Evolutionary conservation across 2,329 filamentous ascomycete species (phyloP), one percentile per base, ranked within the genome.

Genomic region (Stachybotrys chlorohalonatus): DNA sequence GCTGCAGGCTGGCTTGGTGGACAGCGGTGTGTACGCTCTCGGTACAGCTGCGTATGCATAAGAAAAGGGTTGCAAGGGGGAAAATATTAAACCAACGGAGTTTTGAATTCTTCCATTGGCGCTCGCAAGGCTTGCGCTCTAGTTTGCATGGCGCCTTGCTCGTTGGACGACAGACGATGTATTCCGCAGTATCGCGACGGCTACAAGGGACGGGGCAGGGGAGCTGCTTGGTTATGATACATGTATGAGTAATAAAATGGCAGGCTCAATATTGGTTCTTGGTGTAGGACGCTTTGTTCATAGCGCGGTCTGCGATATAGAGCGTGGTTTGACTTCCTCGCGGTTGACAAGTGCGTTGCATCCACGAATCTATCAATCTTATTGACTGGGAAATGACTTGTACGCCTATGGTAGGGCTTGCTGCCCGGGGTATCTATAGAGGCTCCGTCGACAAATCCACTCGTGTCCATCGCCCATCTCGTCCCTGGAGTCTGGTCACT

Each of bases 1-100:
- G 47, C 61, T 75, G 45, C 72, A 75, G 57, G 70, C 70, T 13
- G 70, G 72, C 7, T 70, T 73, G n/a, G 53, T 73, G 31, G 68
- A 73, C 53, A 69, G 63, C 48, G 70, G 70, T 8, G 60, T 69
- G 11, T 72, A 72, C 54, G 61, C 63, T 11, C 60, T 66, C 60
- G 62, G 68, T 47, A 65, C 69, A 60, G 56, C 63, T n/a, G 63
- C 61, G 45, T 72, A 54, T 63, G 31, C 36, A 42, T 42, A 13
- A 42, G 24, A 49, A n/a, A 13, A 7, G 47, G 16, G 47, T 6
- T 17, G 3, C 17, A 6, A 17, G 6, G 7, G 47, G 15, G 30
- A 17, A 49, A 17, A 17, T 49, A 7, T 11, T 7, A 17, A 17
- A 49, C 6, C 51, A 54, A 49, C 24, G 39, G 30, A 42, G 5